phyloP scores from a whole-genome alignment of 257 asterid species.

The Lavandula angustifolia region DNA sequence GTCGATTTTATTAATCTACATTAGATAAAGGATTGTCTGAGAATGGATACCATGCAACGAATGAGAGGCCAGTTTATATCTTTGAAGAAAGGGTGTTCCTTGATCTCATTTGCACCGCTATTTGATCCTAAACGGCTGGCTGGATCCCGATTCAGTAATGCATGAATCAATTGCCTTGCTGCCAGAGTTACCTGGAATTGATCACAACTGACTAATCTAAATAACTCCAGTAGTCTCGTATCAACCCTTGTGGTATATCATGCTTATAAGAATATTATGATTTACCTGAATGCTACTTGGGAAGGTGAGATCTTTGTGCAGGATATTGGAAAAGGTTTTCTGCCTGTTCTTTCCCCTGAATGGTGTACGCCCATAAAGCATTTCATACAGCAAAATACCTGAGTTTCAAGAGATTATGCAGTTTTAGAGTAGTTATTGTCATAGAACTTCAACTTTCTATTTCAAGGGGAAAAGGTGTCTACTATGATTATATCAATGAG shows the following conservation, averaged over 20 bases:
- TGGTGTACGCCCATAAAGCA: slow-evolving; percentile 97
- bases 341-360: slow-evolving; percentile 97
- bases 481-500: neutral
- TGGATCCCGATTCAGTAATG: slow-evolving; percentile 80
- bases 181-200: slow-evolving; percentile 65
- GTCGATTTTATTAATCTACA: neutral
- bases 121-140: slow-evolving; percentile 80
- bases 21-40: slow-evolving; percentile 1
- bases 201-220: neutral
- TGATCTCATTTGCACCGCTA: slow-evolving; percentile 88
- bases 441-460: too few relatives aligned
- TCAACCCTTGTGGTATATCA: neutral
- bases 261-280: neutral
- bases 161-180: slow-evolving; percentile 81
- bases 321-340: slow-evolving; percentile 88
- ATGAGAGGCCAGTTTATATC: slow-evolving; percentile 91
- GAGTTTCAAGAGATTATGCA: slow-evolving; percentile 17
- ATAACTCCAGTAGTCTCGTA: neutral
- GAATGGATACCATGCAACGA: slow-evolving; percentile 74
- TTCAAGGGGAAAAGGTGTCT: neutral
- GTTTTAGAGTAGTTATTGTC: too few relatives aligned
- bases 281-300: slow-evolving; percentile 95
- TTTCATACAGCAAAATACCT: slow-evolving; percentile 90
- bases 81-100: slow-evolving; percentile 81
- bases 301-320: slow-evolving; percentile 95